These are phyloP conservation scores for Yamadazyma dushanensis DNA, from an alignment of 1,139 yeast genomes.

Conservation along the genomic window DNA sequence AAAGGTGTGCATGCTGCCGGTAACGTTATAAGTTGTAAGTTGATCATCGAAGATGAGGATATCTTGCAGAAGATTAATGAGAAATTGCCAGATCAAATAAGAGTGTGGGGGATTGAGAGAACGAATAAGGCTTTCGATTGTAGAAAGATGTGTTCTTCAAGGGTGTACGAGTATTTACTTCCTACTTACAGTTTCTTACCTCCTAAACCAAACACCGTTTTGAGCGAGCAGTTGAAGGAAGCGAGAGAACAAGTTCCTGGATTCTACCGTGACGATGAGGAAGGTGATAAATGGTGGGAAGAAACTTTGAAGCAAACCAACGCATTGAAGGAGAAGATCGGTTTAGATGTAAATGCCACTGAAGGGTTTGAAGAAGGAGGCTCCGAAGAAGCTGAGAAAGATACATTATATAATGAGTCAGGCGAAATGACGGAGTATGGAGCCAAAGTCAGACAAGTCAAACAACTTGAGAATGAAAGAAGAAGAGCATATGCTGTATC, in stretches of 20 bases:
- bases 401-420: conserved; percentile 27
- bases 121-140: conserved; percentile 92
- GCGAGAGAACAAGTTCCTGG: conserved; percentile 60
- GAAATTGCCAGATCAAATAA: conserved; percentile 76
- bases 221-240: conserved; percentile 58
- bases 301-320: conserved; percentile 44
- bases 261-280: conserved; percentile 56
- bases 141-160: conserved; percentile 89
- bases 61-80: conserved; percentile 72
- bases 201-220: conserved; percentile 74
- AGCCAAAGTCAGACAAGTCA: conserved; percentile 55
- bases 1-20: conserved; percentile 99
- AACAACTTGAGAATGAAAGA: conserved; percentile 63
- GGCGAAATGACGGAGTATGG: conserved; percentile 43
- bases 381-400: conserved; percentile 23
- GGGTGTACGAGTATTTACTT: conserved; percentile 88
- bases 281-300: conserved; percentile 75
- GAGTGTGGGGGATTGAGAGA: conserved; percentile 91
- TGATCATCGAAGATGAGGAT: conserved; percentile 86
- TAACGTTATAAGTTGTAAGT: conserved; percentile 81
- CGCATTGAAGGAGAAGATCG: conserved; percentile 40
- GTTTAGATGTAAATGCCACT: conserved; percentile 30
- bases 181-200: conserved; percentile 90
- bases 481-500: conserved; percentile 73
- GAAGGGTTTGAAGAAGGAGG: conserved; percentile 7